Percentiles rank a stretch among this genome's conserved stretches.
phyloP scores from a whole-genome alignment of 176 grass and related monocot species.

The Oryza coarctata region DNA sequence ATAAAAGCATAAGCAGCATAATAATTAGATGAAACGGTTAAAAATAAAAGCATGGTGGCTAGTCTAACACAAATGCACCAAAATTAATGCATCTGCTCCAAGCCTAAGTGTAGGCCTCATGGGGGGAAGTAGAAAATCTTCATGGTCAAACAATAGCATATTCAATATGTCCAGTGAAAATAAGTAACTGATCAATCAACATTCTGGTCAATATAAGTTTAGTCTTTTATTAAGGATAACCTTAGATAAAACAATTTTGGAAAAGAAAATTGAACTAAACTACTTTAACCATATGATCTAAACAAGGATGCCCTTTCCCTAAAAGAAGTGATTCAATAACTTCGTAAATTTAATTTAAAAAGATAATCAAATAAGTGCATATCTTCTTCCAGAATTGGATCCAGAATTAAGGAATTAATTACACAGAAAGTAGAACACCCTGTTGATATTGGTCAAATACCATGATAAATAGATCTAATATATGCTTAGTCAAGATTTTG shows the following conservation, averaged over 20 bases:
- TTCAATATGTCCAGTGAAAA: neutral
- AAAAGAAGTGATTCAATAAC: neutral
- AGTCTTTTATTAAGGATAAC: neutral
- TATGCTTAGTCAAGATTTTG: neutral
- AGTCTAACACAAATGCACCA: neutral
- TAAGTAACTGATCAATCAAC: neutral
- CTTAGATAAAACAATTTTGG: neutral
- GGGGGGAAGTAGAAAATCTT: neutral
- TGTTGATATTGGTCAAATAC: neutral
- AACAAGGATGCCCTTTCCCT: neutral
- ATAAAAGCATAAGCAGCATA: neutral
- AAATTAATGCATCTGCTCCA: neutral
- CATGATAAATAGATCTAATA: neutral
- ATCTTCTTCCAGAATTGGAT: neutral
- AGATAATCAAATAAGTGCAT: neutral
- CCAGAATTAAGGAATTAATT: neutral
- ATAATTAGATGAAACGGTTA: neutral
- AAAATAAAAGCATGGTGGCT: neutral
- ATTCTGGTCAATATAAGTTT: neutral
- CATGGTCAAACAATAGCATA: neutral
- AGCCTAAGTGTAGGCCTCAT: neutral
- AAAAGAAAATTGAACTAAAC: neutral
- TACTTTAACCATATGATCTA: neutral
- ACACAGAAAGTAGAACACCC: neutral
- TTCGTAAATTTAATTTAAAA: neutral